These are phyloP conservation scores for Aspergillus eucalypticola DNA, from an alignment of 2,329 filamentous ascomycete species.

Conservation along the genomic window DNA sequence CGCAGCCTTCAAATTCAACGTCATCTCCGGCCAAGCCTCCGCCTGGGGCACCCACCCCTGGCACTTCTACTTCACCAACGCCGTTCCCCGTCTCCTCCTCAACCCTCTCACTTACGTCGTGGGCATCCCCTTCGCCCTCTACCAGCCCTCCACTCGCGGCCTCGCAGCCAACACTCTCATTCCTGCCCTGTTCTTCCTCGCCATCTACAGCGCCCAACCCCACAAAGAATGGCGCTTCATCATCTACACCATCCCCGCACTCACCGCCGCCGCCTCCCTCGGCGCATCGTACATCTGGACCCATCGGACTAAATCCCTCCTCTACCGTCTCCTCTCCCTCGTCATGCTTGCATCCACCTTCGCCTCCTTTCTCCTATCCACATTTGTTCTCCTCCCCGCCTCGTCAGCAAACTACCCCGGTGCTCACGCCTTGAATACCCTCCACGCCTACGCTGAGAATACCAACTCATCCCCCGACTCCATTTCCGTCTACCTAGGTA, in stretches of 20 bases:
- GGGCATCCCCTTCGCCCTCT: conserved; percentile 52
- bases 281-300: conserved; percentile 70
- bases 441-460: conserved; percentile 36
- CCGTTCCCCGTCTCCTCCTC: conserved; percentile 77
- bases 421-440: conserved; percentile 67
- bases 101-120: conserved; percentile 68
- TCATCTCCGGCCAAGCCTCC: conserved; percentile 75
- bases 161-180: conserved; percentile 57
- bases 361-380: conserved; percentile 61
- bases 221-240: conserved; percentile 98
- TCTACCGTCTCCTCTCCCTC: conserved; percentile 58
- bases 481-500: conserved; percentile 57
- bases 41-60: conserved; percentile 86
- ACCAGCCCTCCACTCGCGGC: conserved; percentile 55
- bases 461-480: conserved; percentile 13
- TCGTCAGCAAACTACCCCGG: conserved; percentile 94
- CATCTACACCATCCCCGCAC: conserved; percentile 77
- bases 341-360: conserved; percentile 62
- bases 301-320: conserved; percentile 61
- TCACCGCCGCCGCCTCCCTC: conserved; percentile 75
- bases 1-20: conserved; percentile 87
- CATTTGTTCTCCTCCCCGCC: conserved; percentile 71
- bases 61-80: conserved; percentile 81
- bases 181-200: conserved; percentile 71
- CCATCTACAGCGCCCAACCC: conserved; percentile 80